These are phyloP conservation scores for Epichloe sp. DNA, from an alignment of 2,329 filamentous ascomycete genomes.

Conservation along the genomic window DNA sequence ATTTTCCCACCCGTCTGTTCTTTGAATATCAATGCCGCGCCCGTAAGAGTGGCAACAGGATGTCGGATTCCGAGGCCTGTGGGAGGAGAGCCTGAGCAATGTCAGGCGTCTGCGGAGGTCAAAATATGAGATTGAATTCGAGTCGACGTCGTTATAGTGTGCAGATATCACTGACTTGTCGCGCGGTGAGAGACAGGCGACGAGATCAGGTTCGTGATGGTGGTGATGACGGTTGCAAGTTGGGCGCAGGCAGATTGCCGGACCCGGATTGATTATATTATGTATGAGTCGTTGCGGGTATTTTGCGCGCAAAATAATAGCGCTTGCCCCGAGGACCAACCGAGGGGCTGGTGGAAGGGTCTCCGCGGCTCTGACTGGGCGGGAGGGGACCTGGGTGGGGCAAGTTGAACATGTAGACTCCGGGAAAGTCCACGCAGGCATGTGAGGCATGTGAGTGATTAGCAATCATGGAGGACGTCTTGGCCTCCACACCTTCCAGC, in stretches of 20 bases:
- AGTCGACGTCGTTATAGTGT: background rate
- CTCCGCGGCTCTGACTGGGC: background rate
- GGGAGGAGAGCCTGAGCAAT: no score
- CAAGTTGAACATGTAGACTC: background rate
- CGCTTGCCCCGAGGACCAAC: background rate
- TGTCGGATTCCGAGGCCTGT: no score
- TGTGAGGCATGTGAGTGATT: no score
- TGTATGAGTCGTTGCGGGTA: slow-evolving; percentile 2
- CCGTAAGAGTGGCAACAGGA: no score
- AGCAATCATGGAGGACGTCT: no score
- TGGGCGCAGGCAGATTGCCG: background rate
- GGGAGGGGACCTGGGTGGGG: background rate
- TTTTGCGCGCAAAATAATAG: slow-evolving; percentile 4
- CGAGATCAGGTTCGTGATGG: background rate
- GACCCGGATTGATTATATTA: background rate
- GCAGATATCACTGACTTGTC: background rate
- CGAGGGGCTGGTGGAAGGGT: slow-evolving; percentile 4
- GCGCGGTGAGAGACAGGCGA: background rate
- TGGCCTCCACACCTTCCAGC: no score
- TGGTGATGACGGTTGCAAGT: slow-evolving; percentile 2
- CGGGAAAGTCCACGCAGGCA: background rate
- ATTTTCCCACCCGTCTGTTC: background rate
- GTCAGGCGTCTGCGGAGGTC: background rate
- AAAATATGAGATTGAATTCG: background rate
- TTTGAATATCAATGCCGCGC: background rate